Evolutionary conservation across 208 protist genomes (phyloP).

Genomic region (Leishmania martiniquensis): DNA sequence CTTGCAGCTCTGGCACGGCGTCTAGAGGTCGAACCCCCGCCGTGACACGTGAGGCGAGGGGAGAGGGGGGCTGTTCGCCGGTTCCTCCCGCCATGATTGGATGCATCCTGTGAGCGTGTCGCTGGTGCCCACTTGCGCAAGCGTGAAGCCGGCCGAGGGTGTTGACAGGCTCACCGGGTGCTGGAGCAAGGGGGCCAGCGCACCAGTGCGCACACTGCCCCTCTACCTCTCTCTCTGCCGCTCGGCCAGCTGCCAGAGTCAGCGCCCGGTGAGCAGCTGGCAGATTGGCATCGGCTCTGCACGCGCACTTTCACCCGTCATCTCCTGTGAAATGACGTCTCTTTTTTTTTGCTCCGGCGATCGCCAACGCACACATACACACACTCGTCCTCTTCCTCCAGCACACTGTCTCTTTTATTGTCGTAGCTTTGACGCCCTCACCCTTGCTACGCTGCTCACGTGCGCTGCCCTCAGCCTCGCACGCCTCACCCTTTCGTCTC

Average conservation of each 20-base stretch:
- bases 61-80: not conserved
- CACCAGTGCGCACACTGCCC: not conserved
- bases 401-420: no score
- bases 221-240: not conserved
- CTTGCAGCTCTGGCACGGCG: constrained; percentile 44
- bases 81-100: not conserved
- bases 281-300: not conserved
- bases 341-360: no score
- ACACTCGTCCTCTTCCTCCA: no score
- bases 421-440: no score
- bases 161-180: not conserved
- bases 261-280: not conserved
- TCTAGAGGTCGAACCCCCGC: constrained; percentile 23
- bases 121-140: not conserved
- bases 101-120: not conserved
- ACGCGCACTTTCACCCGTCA: no score
- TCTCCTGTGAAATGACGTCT: no score
- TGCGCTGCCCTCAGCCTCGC: no score
- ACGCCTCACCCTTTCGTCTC: no score
- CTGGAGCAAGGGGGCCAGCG: not conserved
- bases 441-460: no score
- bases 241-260: not conserved
- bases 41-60: not conserved
- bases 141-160: not conserved
- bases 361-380: no score